Conservation (phyloP, 192 early-diverging fungal genomes). For the Coemansia sp. region DNA sequence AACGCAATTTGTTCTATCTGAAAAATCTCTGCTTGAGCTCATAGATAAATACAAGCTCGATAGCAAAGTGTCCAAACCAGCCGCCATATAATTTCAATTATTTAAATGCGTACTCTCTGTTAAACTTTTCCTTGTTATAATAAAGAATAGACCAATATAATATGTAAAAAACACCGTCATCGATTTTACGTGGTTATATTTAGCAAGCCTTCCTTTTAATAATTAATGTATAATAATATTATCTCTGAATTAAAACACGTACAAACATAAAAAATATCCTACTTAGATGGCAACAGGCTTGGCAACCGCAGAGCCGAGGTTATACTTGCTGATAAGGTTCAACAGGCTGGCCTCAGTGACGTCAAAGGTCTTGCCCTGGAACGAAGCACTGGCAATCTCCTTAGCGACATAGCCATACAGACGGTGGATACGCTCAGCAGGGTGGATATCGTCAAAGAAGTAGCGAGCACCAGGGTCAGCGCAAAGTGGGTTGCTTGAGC, state of each 20-base stretch:
- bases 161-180: not conserved
- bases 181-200: not conserved
- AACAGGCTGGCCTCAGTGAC: slow-evolving; percentile 4
- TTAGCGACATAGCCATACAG: slow-evolving; percentile 2
- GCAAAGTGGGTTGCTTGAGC: not conserved
- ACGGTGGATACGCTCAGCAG: slow-evolving; percentile 3
- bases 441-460: slow-evolving; percentile 8
- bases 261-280: not conserved
- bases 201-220: not conserved
- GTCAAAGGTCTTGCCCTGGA: not conserved
- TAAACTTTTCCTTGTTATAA: not conserved
- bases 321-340: slow-evolving; percentile 1
- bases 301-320: not conserved
- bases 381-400: not conserved
- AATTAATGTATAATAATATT: slow-evolving; percentile 2
- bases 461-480: not conserved
- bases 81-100: not conserved
- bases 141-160: not conserved
- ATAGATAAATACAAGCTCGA: slow-evolving; percentile 16
- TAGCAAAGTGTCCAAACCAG: not conserved
- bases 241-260: not conserved
- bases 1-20: not conserved
- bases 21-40: slow-evolving; percentile 8
- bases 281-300: slow-evolving; percentile 3
- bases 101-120: not conserved